Conservation (phyloP, 2,329 filamentous ascomycete genomes). For the Sporothrix inflata region DNA sequence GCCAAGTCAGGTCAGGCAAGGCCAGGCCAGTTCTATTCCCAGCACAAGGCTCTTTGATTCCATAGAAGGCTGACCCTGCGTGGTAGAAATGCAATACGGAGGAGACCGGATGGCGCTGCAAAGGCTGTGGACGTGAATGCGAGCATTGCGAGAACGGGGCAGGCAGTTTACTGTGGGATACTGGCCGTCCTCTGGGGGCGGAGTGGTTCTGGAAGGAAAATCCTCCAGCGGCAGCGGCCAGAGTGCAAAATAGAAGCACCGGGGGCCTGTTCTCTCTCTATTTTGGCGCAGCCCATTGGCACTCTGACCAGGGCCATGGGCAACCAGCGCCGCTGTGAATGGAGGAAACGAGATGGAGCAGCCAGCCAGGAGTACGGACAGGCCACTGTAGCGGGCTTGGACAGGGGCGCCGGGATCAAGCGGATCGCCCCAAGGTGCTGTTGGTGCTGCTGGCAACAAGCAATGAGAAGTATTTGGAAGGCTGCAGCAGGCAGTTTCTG, state of each 20-base stretch:
- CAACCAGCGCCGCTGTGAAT: not conserved
- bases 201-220: conserved; percentile 16
- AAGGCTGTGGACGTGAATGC: conserved; percentile 4
- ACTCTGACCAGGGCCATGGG: conserved; percentile 10
- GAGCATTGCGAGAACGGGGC: not conserved
- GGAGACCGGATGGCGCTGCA: not conserved
- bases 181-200: not conserved
- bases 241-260: conserved; percentile 12
- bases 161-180: not conserved
- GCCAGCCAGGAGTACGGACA: not conserved
- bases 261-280: not conserved
- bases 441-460: not conserved
- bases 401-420: conserved; percentile 8
- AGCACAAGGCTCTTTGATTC: conserved; percentile 5
- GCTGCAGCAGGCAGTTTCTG: not conserved
- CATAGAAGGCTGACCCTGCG: not conserved
- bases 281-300: conserved; percentile 6
- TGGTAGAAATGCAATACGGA: not conserved
- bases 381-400: not conserved
- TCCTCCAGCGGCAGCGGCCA: not conserved
- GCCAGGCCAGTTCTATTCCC: conserved; percentile 2
- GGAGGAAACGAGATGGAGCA: not conserved
- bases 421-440: conserved; percentile 12
- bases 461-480: not conserved
- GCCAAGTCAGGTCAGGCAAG: not conserved